phyloP scores from a whole-genome alignment of 2,329 filamentous ascomycete genomes.

The Scytalidium sp. region DNA sequence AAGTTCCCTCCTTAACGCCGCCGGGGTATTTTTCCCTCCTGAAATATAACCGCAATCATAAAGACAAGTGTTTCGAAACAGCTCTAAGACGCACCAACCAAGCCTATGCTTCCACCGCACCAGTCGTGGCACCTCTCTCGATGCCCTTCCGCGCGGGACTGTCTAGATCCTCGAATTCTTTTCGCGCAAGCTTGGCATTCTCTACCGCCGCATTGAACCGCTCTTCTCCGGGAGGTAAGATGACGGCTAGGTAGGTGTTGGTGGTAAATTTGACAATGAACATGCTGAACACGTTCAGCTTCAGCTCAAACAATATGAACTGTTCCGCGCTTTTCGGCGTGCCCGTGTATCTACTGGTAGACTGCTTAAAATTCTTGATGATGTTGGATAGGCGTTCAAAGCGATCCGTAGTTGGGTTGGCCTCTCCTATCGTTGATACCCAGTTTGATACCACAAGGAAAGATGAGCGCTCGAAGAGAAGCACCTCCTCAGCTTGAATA shows the following conservation, averaged over 20 bases:
- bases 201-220: conserved; percentile 87
- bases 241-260: conserved; percentile 93
- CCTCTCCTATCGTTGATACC: conserved; percentile 68
- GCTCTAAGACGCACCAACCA: neutral
- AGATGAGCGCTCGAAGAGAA: conserved; percentile 92
- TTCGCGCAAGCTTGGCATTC: conserved; percentile 83
- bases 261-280: conserved; percentile 95
- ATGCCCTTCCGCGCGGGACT: conserved; percentile 38
- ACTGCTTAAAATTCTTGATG: conserved; percentile 97
- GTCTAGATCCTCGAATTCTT: conserved; percentile 72
- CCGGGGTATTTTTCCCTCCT: neutral
- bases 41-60: neutral
- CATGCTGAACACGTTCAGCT: conserved; percentile 79
- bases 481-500: conserved; percentile 88
- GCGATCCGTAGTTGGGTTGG: conserved; percentile 88
- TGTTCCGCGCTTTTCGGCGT: conserved; percentile 79
- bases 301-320: conserved; percentile 78
- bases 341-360: conserved; percentile 70
- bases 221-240: conserved; percentile 86
- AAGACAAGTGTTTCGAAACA: neutral
- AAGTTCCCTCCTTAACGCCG: no score
- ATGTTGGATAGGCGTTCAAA: conserved; percentile 96
- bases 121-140: conserved; percentile 8
- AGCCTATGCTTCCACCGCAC: neutral
- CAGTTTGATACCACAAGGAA: conserved; percentile 96